phyloP scores from a whole-genome alignment of 345 rosid genomes.

The Pistacia vera region DNA sequence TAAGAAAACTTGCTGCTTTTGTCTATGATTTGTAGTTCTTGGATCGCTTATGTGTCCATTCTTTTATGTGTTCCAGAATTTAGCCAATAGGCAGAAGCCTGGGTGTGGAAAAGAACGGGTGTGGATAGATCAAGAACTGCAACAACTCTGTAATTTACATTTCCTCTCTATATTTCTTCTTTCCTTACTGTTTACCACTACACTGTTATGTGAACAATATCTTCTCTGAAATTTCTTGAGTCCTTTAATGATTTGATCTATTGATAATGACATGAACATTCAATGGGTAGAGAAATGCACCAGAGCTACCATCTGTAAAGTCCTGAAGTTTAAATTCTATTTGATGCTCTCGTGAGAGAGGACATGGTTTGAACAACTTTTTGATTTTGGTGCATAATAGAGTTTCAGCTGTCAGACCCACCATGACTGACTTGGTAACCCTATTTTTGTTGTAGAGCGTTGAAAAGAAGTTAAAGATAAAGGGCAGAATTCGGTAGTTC shows the following conservation, averaged over 20 bases:
- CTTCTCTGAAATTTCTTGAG: not conserved
- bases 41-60: conserved; percentile 6
- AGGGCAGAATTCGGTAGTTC: conserved; percentile 76
- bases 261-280: no score
- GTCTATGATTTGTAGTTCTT: conserved; percentile 6
- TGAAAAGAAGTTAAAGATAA: conserved; percentile 96
- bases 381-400: not conserved
- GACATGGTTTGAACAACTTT: not conserved
- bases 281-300: not conserved
- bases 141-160: conserved; percentile 68
- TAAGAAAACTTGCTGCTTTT: conserved; percentile 21
- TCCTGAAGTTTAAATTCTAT: not conserved
- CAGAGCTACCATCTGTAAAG: not conserved
- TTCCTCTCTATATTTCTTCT: conserved; percentile 18
- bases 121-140: conserved; percentile 90
- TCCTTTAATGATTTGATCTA: not conserved
- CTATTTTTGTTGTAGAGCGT: conserved; percentile 51
- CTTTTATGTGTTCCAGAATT: conserved; percentile 51
- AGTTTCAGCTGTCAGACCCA: not conserved
- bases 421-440: conserved; percentile 6
- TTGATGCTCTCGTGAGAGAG: not conserved
- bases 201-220: not conserved
- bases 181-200: not conserved
- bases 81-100: conserved; percentile 83
- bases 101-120: conserved; percentile 92